phyloP scores from a whole-genome alignment of 1,284 basidiomycete genomes.

The Heterobasidion parviporum region DNA sequence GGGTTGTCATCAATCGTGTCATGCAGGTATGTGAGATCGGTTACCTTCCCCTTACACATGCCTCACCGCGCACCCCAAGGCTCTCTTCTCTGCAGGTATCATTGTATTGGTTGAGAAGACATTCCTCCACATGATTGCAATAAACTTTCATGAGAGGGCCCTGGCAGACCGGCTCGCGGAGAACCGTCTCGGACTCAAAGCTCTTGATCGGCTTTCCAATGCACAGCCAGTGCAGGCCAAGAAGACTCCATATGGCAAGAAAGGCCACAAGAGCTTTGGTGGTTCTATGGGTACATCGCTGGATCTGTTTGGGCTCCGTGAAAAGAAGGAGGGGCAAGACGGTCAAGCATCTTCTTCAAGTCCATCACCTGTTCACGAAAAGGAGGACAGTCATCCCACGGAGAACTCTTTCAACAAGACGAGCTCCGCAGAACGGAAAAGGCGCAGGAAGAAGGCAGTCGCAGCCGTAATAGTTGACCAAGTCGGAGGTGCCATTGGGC shows the following conservation, averaged over 20 bases:
- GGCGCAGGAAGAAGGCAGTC: constrained; percentile 43
- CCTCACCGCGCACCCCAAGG: constrained; percentile 26
- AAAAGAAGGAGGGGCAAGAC: neutral
- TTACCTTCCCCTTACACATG: neutral
- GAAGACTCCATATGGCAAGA: constrained; percentile 25
- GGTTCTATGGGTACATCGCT: constrained; percentile 21
- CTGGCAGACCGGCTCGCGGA: constrained; percentile 65
- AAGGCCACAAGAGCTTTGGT: constrained; percentile 21
- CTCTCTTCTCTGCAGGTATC: constrained; percentile 54
- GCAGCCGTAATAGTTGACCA: constrained; percentile 64
- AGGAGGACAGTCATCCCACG: constrained; percentile 4
- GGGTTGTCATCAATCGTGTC: constrained; percentile 58
- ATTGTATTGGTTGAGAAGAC: constrained; percentile 65
- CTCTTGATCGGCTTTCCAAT: constrained; percentile 62
- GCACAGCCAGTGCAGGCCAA: constrained; percentile 35
- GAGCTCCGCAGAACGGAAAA: constrained; percentile 25
- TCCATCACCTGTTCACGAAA: constrained; percentile 7
- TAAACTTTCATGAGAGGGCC: constrained; percentile 69
- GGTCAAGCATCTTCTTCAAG: constrained; percentile 1
- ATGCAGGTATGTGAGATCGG: constrained; percentile 40
- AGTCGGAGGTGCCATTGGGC: constrained; percentile 60
- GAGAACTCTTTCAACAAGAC: constrained; percentile 8
- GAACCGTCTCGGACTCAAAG: constrained; percentile 60
- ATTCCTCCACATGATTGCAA: constrained; percentile 67
- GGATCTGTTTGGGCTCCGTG: constrained; percentile 17